Percentiles rank a stretch among this genome's conserved stretches.
Evolutionary conservation across 2,329 filamentous ascomycete species (phyloP).

Genomic region (Tolypocladium amazonense): DNA sequence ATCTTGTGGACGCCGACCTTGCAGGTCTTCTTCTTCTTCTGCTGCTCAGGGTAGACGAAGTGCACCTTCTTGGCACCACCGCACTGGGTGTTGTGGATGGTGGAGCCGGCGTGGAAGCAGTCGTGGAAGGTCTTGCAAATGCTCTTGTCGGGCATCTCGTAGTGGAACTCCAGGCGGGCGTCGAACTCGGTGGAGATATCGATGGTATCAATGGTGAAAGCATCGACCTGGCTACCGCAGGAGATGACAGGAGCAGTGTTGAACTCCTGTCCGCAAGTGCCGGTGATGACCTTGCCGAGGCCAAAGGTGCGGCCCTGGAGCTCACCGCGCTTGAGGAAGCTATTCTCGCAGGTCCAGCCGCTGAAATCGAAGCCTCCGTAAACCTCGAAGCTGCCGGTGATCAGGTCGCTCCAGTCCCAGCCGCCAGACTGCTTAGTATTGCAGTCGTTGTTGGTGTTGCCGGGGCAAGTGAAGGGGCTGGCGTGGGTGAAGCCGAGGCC

Average conservation of each 20-base stretch:
- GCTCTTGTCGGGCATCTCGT: slow-evolving; percentile 73
- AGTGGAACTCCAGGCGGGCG: slow-evolving; percentile 75
- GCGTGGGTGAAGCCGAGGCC: slow-evolving; percentile 14
- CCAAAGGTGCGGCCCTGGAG: slow-evolving; percentile 35
- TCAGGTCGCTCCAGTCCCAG: slow-evolving; percentile 61
- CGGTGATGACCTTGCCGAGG: slow-evolving; percentile 50
- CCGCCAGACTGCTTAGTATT: slow-evolving; percentile 56
- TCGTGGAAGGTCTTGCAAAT: slow-evolving; percentile 67
- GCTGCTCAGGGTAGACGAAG: slow-evolving; percentile 54
- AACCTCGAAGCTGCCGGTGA: slow-evolving; percentile 45
- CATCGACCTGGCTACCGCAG: slow-evolving; percentile 13
- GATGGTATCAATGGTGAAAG: slow-evolving; percentile 67
- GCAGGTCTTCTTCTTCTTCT: slow-evolving; percentile 45
- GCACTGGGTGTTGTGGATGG: slow-evolving; percentile 76
- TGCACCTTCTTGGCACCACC: slow-evolving; percentile 79
- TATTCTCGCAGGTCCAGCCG: slow-evolving; percentile 59
- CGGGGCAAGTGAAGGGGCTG: slow-evolving; percentile 52
- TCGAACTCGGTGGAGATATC: slow-evolving; percentile 66
- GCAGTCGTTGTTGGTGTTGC: slow-evolving; percentile 70
- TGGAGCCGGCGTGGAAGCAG: slow-evolving; percentile 58
- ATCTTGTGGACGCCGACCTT: slow-evolving; percentile 35
- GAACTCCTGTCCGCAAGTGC: slow-evolving; percentile 35
- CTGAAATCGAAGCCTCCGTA: slow-evolving; percentile 68
- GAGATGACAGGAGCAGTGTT: slow-evolving; percentile 46
- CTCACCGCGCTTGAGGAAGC: slow-evolving; percentile 42